Evolutionary conservation across 83 land plant genomes (phyloP).

Genomic region (Picea abies): DNA sequence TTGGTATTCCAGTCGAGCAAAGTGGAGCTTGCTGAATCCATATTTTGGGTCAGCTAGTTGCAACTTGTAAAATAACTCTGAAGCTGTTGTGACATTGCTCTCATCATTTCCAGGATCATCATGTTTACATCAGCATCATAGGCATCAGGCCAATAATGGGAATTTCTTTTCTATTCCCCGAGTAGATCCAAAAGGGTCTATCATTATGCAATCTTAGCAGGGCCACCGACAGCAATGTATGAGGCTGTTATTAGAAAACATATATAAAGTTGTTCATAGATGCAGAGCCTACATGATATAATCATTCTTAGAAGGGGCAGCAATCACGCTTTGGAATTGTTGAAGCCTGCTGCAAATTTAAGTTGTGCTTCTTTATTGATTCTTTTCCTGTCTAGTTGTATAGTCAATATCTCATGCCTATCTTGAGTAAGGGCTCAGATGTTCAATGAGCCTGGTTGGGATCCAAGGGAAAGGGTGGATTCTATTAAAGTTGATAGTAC

Average conservation of each 20-base stretch:
- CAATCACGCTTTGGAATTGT: not conserved
- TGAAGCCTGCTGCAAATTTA: not conserved
- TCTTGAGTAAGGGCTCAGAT: not conserved
- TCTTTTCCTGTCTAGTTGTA: not conserved
- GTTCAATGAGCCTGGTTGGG: constrained; percentile 8
- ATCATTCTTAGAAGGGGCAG: not conserved
- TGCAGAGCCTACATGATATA: not conserved
- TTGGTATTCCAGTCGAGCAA: not conserved
- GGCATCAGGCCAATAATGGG: not conserved
- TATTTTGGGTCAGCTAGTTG: constrained; percentile 3
- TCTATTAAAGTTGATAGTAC: too few species aligned
- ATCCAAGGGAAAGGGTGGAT: not conserved
- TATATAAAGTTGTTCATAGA: not conserved
- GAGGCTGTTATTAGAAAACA: constrained; percentile 4
- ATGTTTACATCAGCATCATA: not conserved
- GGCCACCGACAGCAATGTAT: not conserved
- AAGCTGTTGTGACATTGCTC: constrained; percentile 2
- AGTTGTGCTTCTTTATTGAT: not conserved
- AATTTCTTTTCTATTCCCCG: not conserved
- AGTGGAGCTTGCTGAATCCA: not conserved
- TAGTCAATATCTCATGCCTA: not conserved
- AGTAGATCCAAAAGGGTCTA: not conserved
- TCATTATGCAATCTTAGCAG: not conserved
- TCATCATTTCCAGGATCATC: constrained; percentile 3
- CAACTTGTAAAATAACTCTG: not conserved